Conservation (phyloP, 768 basidiomycete species). For the Xerocomus spinulosus region DNA sequence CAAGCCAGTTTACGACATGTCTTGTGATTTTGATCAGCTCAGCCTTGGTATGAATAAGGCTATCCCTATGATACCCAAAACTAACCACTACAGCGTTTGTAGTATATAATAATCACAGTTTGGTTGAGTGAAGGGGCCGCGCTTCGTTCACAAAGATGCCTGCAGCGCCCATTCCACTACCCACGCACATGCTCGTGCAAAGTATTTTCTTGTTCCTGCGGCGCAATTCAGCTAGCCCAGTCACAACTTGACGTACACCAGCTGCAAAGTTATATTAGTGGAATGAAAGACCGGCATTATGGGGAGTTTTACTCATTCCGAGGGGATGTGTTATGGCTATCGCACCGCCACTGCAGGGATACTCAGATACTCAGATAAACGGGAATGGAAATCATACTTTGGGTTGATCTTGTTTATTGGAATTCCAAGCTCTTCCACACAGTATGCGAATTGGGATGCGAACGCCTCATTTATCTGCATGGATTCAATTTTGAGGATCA, state of each 20-base stretch:
- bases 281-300: not conserved
- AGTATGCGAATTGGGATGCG: conserved; percentile 91
- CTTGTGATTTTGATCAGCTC: no score
- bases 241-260: conserved; percentile 82
- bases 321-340: conserved; percentile 81
- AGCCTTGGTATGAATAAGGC: no score
- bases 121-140: conserved; percentile 17
- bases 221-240: conserved; percentile 78
- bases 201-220: conserved; percentile 64
- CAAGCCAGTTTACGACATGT: not conserved
- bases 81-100: not conserved
- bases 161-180: conserved; percentile 88
- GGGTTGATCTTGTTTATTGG: conserved; percentile 82
- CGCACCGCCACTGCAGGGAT: conserved; percentile 62
- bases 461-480: conserved; percentile 84
- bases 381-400: conserved; percentile 46
- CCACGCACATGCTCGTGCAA: conserved; percentile 79
- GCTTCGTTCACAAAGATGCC: conserved; percentile 75
- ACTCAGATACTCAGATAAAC: conserved; percentile 1
- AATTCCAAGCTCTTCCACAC: conserved; percentile 73
- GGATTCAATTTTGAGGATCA: not conserved
- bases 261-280: conserved; percentile 41
- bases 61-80: no score
- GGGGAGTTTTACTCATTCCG: conserved; percentile 63
- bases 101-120: conserved; percentile 14